Evolutionary conservation across 2,329 filamentous ascomycete species (phyloP), one percentile per base, ranked within the genome.

Genomic region (Huntiella decipiens): DNA sequence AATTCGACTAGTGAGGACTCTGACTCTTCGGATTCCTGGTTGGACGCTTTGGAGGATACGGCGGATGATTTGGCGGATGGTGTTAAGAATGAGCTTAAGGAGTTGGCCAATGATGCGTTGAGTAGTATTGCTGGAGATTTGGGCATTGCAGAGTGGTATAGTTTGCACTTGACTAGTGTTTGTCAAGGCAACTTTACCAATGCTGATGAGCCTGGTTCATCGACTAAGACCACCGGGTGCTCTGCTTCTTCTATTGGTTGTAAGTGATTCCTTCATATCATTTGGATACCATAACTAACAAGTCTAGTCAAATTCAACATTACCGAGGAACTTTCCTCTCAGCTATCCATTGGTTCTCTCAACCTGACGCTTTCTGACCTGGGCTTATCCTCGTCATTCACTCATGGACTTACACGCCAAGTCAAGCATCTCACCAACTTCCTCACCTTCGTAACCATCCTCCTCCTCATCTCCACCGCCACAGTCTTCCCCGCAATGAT

Each of bases 141-240:
- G 22, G 66, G 67, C 17, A 63, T 71, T 46, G 61, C 62, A 1
- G 59, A 70, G 50, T 71, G 67, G 67, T 71, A 70, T 52, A 69
- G 66, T 12, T 50, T 71, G 28, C 67, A 71, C 51, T 52, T 71
- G 52, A 65, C 67, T 64, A 60, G 61, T 35, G 55, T 59, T 3
- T 71, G 67, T 54, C 57, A 68, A 53, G 67, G 67, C 40, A 52
- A 60, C 52, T 71, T 62, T 51, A 58, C 59, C 36, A n/a, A 43
- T 45, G 58, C 60, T 1, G 66, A 65, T 3, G 32, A 38, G 7
- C 19, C 43, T 32, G 56, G 47, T 6, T 52, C 56, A 3, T 54
- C 54, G 19, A 60, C 63, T 49, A 67, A 67, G 49, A 56, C 63
- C 13, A 65, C 64, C 17, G 62, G 64, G 54, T 70, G 67, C 54